Base-by-base conservation (phyloP, 768 basidiomycete genomes). In the Termitomyces eurrhizus region DNA sequence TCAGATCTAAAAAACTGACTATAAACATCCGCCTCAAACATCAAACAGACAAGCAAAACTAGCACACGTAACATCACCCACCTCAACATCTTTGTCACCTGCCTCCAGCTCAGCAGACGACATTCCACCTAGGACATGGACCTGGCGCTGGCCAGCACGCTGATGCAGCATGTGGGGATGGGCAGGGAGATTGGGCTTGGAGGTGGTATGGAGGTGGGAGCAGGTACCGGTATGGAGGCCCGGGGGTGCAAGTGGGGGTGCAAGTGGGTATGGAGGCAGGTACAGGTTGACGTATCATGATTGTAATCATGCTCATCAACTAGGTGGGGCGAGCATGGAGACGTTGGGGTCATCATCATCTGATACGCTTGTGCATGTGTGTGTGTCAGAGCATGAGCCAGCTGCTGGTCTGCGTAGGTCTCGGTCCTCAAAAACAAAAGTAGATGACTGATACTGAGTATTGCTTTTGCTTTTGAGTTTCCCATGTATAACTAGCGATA, bases 41-140 rank as follows among this genome's bases (percentile, higher is more conserved):
- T 57, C 52, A 33, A 11, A 48, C 26, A 87, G 87, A 16, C 87
- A 88, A 79, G 77, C 70, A 24, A 87, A 86, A 72, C 69, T 80
- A 48, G 66, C 69, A 16, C 74, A 73, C 14, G 73, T 70, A 51
- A 62, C 57, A 35, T 55, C 68, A 24, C 13, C 7, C 57, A 33
- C 63, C 56, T 46, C 62, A 1, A 66, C 68, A 50, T 46, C 68
- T 45, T 51, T 42, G 26, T 70, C 52, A 61, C 68, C 26, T 69
- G 71, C 63, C 37, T 67, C 72, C 7, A 55, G 64, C 18, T 54
- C 52, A n/a, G 67, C 68, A 12, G 71, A 75, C 37, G 67, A 74
- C 2, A 75, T 81, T 39, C 50, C 64, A 51, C 73, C 83, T 39
- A 52, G 13, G 33, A 62, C 58, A 65, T 32, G 66, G 58, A 67